phyloP scores from a whole-genome alignment of 2,329 filamentous ascomycete species.

The Botrytis fragariae region DNA sequence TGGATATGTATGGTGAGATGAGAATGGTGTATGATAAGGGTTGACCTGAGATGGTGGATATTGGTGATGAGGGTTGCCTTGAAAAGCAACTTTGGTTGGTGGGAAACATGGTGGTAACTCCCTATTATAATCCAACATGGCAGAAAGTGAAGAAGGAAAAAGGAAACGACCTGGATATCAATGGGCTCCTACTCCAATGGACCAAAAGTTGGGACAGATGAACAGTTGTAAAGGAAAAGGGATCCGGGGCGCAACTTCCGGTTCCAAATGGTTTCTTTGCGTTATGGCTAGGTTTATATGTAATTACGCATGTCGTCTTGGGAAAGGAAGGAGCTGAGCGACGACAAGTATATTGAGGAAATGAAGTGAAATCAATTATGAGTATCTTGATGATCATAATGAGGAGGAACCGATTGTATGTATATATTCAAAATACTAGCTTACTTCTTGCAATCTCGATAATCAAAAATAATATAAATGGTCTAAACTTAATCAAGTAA shows the following conservation, averaged over 20 bases:
- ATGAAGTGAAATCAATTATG: not conserved
- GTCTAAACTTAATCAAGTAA: not conserved
- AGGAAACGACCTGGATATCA: slow-evolving; percentile 12
- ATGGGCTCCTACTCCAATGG: slow-evolving; percentile 18
- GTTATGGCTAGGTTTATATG: slow-evolving; percentile 7
- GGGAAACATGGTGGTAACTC: slow-evolving; percentile 12
- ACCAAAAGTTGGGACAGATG: slow-evolving; percentile 16
- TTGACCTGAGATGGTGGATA: slow-evolving; percentile 6
- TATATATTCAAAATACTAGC: slow-evolving; percentile 6
- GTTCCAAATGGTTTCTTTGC: slow-evolving; percentile 12
- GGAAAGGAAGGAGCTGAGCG: not conserved
- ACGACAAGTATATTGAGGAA: slow-evolving; percentile 8
- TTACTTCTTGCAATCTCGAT: not conserved
- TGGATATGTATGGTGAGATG: slow-evolving; percentile 7
- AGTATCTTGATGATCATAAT: not conserved
- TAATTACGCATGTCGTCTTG: slow-evolving; percentile 3
- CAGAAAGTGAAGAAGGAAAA: slow-evolving; percentile 17
- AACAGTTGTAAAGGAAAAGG: slow-evolving; percentile 19
- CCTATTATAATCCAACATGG: slow-evolving; percentile 17
- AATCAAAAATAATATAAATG: not conserved
- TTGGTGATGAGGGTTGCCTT: slow-evolving; percentile 2
- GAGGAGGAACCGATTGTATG: not conserved
- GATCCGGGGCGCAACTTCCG: slow-evolving; percentile 6
- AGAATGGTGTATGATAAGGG: not conserved
- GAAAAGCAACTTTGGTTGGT: slow-evolving; percentile 11